Conservation (phyloP, 2,329 filamentous ascomycete genomes). For the Colletotrichum paranaense region DNA sequence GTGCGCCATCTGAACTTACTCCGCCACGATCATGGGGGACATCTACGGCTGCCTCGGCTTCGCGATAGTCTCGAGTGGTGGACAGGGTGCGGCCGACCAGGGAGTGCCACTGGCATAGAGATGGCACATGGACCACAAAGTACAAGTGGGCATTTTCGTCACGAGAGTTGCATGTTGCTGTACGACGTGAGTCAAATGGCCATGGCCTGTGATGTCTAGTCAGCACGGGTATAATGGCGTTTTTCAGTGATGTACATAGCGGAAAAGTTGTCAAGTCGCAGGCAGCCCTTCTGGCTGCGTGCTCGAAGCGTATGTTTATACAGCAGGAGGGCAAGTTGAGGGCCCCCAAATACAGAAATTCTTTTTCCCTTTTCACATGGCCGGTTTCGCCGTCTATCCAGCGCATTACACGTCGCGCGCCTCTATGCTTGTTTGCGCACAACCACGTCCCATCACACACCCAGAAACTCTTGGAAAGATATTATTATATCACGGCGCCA, state of each 20-base stretch:
- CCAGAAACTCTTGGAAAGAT: neutral
- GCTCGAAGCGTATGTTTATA: constrained; percentile 22
- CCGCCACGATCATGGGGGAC: neutral
- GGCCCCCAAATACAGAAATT: constrained; percentile 14
- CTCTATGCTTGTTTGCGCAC: neutral
- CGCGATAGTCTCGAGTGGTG: constrained; percentile 8
- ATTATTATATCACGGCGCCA: constrained; percentile 40
- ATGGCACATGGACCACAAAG: neutral
- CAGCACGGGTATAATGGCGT: constrained; percentile 32
- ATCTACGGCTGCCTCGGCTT: neutral
- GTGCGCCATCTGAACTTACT: neutral
- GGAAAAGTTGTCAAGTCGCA: constrained; percentile 29
- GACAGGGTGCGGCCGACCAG: neutral
- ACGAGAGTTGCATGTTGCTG: neutral
- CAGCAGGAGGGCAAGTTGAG: constrained; percentile 15
- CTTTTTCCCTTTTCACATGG: neutral
- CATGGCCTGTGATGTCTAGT: constrained; percentile 21
- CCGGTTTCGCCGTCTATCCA: neutral
- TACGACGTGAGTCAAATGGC: neutral
- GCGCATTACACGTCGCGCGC: neutral
- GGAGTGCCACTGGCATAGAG: neutral
- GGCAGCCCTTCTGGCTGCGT: neutral
- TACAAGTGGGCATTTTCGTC: constrained; percentile 6
- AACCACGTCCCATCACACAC: neutral
- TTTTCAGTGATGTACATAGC: constrained; percentile 34